Evolutionary conservation across 352 stramenopile genomes (phyloP).

Genomic region (Phytophthora hibernalis): DNA sequence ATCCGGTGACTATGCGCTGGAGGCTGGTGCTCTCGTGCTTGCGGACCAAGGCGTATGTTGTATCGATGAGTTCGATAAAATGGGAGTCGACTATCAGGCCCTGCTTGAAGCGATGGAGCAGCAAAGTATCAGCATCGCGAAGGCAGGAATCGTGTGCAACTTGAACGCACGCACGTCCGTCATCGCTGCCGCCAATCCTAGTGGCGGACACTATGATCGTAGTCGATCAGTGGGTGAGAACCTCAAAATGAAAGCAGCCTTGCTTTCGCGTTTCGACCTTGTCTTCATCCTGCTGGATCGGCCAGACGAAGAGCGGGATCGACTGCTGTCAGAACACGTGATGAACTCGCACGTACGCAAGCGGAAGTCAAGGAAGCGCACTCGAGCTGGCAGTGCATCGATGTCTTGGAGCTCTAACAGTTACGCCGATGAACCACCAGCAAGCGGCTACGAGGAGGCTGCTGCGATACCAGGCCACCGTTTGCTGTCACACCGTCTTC

Average conservation of each 20-base stretch:
- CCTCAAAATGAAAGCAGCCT: constrained; percentile 95
- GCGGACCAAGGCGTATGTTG: constrained; percentile 96
- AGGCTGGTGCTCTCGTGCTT: constrained; percentile 94
- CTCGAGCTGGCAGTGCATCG: constrained; percentile 23
- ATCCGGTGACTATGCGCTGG: constrained; percentile 91
- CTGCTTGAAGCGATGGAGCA: constrained; percentile 99
- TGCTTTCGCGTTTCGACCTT: constrained; percentile 98
- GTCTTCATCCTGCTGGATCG: constrained; percentile 97
- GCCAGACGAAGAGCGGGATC: constrained; percentile 93
- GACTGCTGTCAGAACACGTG: constrained; percentile 95
- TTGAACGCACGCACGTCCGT: constrained; percentile 95
- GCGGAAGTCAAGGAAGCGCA: constrained; percentile 44
- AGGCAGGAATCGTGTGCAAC: constrained; percentile 94
- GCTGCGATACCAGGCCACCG: constrained; percentile 12
- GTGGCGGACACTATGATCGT: constrained; percentile 97
- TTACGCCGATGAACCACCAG: constrained; percentile 26
- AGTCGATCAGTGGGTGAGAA: constrained; percentile 96
- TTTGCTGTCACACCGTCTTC: constrained; percentile 60
- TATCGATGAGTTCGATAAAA: constrained; percentile 99
- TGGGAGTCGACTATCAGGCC: constrained; percentile 91
- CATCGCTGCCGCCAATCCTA: constrained; percentile 97
- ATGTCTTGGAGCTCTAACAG: constrained; percentile 34
- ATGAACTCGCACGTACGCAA: constrained; percentile 88
- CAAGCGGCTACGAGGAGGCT: constrained; percentile 22
- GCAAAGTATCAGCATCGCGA: constrained; percentile 96